Evolutionary conservation across 441 rosid species (phyloP).

Genomic region (Gossypium schwendimanii): DNA sequence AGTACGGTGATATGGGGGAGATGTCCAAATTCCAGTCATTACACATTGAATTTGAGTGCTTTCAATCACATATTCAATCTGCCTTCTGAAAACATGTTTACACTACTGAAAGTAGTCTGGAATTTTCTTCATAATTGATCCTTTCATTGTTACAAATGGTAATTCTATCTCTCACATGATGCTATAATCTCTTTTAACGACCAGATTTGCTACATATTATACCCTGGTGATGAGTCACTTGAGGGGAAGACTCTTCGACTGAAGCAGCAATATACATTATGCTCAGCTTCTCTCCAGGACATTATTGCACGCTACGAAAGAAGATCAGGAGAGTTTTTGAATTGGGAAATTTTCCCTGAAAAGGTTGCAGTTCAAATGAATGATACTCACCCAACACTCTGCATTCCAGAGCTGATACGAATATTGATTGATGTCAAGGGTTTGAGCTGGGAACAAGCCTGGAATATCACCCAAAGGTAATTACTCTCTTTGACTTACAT

Average conservation of each 20-base stretch:
- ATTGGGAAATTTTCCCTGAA: constrained; percentile 79
- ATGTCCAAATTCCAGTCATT: not conserved
- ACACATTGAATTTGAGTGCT: not conserved
- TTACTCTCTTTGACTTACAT: not conserved
- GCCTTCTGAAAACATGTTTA: not conserved
- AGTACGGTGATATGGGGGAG: not conserved
- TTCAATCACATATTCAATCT: constrained; percentile 1
- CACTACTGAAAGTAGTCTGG: not conserved
- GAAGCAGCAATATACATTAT: constrained; percentile 88
- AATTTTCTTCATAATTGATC: not conserved
- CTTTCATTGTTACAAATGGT: not conserved
- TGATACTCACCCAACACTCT: constrained; percentile 72
- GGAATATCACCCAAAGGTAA: constrained; percentile 59
- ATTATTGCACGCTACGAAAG: constrained; percentile 70
- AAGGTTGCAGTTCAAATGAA: constrained; percentile 92
- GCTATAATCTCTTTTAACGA: not conserved
- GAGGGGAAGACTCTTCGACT: constrained; percentile 86
- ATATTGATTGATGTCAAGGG: constrained; percentile 53
- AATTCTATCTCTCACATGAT: not conserved
- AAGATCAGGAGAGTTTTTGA: constrained; percentile 51
- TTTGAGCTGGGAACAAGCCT: constrained; percentile 59
- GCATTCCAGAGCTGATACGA: constrained; percentile 63
- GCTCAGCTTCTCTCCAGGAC: constrained; percentile 96
- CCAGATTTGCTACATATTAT: constrained; percentile 75
- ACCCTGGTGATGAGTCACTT: constrained; percentile 85